Evolutionary conservation across 352 stramenopile genomes (phyloP).

Genomic region (Halophytophthora polymorphica): DNA sequence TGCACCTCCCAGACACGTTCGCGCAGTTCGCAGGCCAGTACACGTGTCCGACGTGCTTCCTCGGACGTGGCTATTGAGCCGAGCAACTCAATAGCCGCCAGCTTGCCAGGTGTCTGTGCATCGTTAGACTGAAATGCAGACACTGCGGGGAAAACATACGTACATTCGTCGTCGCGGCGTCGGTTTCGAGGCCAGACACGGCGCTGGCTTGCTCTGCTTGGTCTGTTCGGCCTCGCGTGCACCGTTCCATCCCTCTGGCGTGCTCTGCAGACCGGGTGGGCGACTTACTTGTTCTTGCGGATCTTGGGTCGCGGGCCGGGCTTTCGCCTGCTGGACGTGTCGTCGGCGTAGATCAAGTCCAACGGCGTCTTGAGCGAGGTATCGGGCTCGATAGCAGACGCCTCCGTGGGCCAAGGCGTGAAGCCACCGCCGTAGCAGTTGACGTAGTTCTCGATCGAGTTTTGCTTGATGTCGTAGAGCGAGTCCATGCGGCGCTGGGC

Average conservation of each 20-base stretch:
- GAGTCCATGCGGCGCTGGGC: conserved; percentile 71
- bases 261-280: background rate
- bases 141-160: too few relatives aligned
- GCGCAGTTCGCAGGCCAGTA: conserved; percentile 54
- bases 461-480: conserved; percentile 62
- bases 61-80: conserved; percentile 32
- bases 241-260: background rate
- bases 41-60: conserved; percentile 62
- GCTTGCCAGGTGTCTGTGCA: too few relatives aligned
- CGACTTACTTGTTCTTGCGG: conserved; percentile 19
- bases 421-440: conserved; percentile 60
- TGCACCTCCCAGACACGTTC: conserved; percentile 57
- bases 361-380: conserved; percentile 56
- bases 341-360: conserved; percentile 57
- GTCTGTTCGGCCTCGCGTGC: background rate
- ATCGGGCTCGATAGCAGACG: conserved; percentile 37
- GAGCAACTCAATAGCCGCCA: background rate
- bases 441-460: conserved; percentile 67
- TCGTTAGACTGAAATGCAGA: too few relatives aligned
- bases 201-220: too few relatives aligned
- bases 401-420: conserved; percentile 62
- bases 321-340: conserved; percentile 53
- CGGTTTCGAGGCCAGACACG: too few relatives aligned
- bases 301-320: conserved; percentile 55
- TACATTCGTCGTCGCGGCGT: too few relatives aligned